phyloP scores from a whole-genome alignment of 1,139 yeast genomes.

The Lodderomyces parapsilosis region DNA sequence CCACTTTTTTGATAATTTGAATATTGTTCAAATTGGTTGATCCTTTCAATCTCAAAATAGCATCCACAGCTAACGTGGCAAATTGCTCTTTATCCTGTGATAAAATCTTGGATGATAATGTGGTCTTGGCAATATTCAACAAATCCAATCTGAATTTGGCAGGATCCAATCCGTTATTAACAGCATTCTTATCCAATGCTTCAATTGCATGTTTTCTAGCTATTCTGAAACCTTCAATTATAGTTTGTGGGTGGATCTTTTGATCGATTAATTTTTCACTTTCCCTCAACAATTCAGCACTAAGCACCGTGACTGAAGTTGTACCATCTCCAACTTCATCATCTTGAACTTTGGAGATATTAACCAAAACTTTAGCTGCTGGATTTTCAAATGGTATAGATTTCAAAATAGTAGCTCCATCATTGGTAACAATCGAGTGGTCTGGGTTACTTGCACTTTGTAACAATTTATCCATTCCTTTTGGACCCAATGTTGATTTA shows the following conservation, averaged over 20 bases:
- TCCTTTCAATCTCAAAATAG: conserved; percentile 87
- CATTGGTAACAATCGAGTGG: conserved; percentile 83
- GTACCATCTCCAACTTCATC: conserved; percentile 99
- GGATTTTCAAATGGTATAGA: conserved; percentile 96
- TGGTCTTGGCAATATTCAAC: conserved; percentile 85
- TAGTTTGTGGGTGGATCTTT: conserved; percentile 96
- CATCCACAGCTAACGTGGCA: conserved; percentile 89
- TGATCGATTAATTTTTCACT: conserved; percentile 92
- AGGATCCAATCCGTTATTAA: conserved; percentile 64
- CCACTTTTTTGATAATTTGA: conserved; percentile 89
- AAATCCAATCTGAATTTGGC: conserved; percentile 75
- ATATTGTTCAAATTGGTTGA: conserved; percentile 94
- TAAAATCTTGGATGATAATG: conserved; percentile 87
- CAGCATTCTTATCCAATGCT: conserved; percentile 77
- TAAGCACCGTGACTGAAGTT: conserved; percentile 92
- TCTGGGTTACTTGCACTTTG: conserved; percentile 81
- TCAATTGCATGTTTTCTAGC: conserved; percentile 80
- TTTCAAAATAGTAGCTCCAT: conserved; percentile 95
- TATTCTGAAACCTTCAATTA: conserved; percentile 91
- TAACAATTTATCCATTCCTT: conserved; percentile 95
- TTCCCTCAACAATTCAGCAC: conserved; percentile 90
- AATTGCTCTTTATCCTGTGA: conserved; percentile 94
- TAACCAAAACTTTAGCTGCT: conserved; percentile 95
- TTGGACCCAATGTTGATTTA: conserved; percentile 94
- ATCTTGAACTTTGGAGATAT: conserved; percentile 95